Base-by-base conservation (phyloP, 306 rosid genomes). In the Cyamopsis tetragonoloba region DNA sequence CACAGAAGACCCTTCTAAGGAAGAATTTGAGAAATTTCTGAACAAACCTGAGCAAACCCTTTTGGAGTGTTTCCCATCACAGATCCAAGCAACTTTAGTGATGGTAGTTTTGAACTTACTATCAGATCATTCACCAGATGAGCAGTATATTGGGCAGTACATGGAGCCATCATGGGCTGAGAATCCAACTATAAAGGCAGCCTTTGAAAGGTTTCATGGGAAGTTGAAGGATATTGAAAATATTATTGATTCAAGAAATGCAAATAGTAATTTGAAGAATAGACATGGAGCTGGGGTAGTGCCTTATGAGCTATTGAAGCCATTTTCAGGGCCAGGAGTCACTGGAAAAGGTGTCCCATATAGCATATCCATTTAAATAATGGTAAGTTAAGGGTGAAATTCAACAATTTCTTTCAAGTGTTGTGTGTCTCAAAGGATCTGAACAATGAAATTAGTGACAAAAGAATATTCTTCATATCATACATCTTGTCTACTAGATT, bases 221-320 rank as follows among this genome's bases (percentile, higher is more conserved):
- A 75, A 6, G 9, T 24, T 67, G 56, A 67, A 75, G 27, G 62
- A 70, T 11, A 62, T 77, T 70, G 81, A 77, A 64, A 34, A 31
- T 2, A 17, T 77, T 17, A 77, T 77, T 20, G 81, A 77, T 3
- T 44, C 72, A 23, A 70, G 81, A 54, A 77, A 77, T 62, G 60
- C 38, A 6, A 37, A 77, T 23, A 24, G 34, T 42, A 22, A 44
- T 13, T 18, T 69, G 46, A 62, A 30, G 44, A 70, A 70, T 14
- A 77, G 81, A n/a, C 34, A 31, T 70, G 81, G 81, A 35, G 81
- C 76, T 62, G 81, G 81, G 15, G 1, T 77, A 17, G 51, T 70
- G 53, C 81, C 81, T 51, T 77, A 77, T 43, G 81, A 77, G 55
- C 31, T 62, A n/a, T 10, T 77, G 81, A 77, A 77, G 42, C 81